Percentiles rank a stretch among this genome's conserved stretches.
Conservation (phyloP, 495 filamentous ascomycete species). For the Massariosphaeria phaeospora region DNA sequence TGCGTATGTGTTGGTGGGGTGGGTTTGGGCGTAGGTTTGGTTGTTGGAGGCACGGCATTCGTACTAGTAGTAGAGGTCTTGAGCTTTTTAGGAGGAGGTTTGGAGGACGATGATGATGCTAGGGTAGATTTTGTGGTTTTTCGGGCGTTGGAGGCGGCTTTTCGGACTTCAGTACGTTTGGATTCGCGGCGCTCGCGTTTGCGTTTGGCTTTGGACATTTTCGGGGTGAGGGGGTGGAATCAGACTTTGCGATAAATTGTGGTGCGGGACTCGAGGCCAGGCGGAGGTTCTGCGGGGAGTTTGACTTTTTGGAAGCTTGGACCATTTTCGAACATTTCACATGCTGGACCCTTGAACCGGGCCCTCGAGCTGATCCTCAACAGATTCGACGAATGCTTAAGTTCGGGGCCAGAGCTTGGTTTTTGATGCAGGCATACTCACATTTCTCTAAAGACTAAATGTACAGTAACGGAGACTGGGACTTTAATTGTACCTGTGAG, state of each 20-base stretch:
- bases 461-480: conserved; percentile 23
- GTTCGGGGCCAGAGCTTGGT: too few species aligned
- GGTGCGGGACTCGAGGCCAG: background rate
- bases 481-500: too few species aligned
- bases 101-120: conserved; percentile 1
- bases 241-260: background rate
- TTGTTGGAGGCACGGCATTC: too few species aligned
- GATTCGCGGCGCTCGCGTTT: conserved; percentile 22
- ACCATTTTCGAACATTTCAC: background rate
- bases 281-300: conserved; percentile 4
- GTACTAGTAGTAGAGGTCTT: too few species aligned
- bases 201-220: conserved; percentile 23
- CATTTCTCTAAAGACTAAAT: conserved; percentile 36
- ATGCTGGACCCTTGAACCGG: background rate
- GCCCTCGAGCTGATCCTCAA: background rate
- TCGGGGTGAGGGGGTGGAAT: background rate
- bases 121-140: too few species aligned
- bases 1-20: background rate
- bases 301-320: conserved; percentile 19
- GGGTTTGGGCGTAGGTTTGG: conserved; percentile 2
- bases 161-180: conserved; percentile 13
- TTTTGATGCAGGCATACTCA: conserved; percentile 9
- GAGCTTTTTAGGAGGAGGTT: background rate
- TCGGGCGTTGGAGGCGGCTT: too few species aligned
- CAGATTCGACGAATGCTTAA: too few species aligned